phyloP scores from a whole-genome alignment of 345 rosid species.

The Brassica carinata region DNA sequence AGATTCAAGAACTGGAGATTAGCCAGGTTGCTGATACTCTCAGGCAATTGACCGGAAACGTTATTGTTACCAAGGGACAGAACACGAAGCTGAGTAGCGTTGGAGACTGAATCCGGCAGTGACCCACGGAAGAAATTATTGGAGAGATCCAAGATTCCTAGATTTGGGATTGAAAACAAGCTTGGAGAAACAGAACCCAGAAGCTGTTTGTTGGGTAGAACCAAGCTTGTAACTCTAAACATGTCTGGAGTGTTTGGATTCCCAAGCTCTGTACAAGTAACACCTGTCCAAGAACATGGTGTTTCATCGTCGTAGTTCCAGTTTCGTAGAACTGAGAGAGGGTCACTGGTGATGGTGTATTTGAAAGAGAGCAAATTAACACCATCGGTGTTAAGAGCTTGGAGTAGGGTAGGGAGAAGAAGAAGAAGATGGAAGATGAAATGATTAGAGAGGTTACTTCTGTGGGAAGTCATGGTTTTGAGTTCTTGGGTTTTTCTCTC shows the following conservation, averaged over 20 bases:
- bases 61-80: constrained; percentile 58
- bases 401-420: constrained; percentile 41
- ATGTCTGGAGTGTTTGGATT: constrained; percentile 48
- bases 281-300: constrained; percentile 78
- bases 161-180: constrained; percentile 54
- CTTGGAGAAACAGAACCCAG: constrained; percentile 61
- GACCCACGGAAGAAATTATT: constrained; percentile 68
- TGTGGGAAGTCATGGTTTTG: constrained; percentile 40
- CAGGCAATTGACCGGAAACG: constrained; percentile 68
- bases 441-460: constrained; percentile 30
- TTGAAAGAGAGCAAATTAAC: constrained; percentile 65
- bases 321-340: constrained; percentile 51
- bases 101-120: constrained; percentile 56
- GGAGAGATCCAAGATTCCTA: constrained; percentile 66
- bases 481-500: neutral
- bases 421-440: constrained; percentile 32
- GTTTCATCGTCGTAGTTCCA: constrained; percentile 74
- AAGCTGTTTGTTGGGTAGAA: constrained; percentile 57
- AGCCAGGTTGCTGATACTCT: constrained; percentile 44
- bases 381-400: constrained; percentile 64
- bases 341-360: constrained; percentile 67
- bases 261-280: constrained; percentile 54
- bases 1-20: constrained; percentile 64
- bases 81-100: constrained; percentile 55
- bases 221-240: constrained; percentile 64